These are phyloP conservation scores for Mucor lusitanicus DNA, from an alignment of 371 early-diverging fungal genomes.

Conservation along the genomic window DNA sequence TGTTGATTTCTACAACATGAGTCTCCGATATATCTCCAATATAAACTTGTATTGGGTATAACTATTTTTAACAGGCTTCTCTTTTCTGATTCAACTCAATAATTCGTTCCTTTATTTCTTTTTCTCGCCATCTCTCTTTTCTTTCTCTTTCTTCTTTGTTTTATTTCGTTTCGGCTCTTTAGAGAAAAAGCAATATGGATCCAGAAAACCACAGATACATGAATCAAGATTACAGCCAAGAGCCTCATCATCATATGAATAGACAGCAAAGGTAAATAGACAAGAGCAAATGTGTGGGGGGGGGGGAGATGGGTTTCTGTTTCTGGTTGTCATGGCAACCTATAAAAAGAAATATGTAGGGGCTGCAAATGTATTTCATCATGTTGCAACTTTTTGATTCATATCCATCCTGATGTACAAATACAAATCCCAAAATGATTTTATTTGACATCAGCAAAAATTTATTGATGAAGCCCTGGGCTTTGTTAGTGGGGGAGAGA, in stretches of 20 bases:
- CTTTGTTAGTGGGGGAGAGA: neutral
- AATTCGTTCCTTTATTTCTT: neutral
- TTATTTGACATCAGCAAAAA: conserved; percentile 7
- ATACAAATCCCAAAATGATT: neutral
- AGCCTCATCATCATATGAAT: neutral
- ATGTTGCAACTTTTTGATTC: neutral
- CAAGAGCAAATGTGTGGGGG: neutral
- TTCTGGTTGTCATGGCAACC: neutral
- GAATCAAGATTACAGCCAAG: neutral
- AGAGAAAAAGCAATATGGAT: neutral
- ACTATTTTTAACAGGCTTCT: neutral
- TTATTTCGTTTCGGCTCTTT: neutral
- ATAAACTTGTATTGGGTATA: neutral
- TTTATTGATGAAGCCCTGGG: neutral
- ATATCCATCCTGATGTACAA: no score
- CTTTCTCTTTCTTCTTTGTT: neutral
- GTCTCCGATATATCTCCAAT: neutral
- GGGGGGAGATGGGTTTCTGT: neutral
- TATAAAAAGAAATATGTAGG: neutral
- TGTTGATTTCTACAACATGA: neutral
- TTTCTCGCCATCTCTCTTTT: neutral
- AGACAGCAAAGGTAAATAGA: neutral
- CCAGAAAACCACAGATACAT: neutral
- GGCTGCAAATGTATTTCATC: neutral
- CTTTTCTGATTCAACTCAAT: neutral